phyloP scores from a whole-genome alignment of 2,329 filamentous ascomycete species.

The Aspergillus pseudotamarii region DNA sequence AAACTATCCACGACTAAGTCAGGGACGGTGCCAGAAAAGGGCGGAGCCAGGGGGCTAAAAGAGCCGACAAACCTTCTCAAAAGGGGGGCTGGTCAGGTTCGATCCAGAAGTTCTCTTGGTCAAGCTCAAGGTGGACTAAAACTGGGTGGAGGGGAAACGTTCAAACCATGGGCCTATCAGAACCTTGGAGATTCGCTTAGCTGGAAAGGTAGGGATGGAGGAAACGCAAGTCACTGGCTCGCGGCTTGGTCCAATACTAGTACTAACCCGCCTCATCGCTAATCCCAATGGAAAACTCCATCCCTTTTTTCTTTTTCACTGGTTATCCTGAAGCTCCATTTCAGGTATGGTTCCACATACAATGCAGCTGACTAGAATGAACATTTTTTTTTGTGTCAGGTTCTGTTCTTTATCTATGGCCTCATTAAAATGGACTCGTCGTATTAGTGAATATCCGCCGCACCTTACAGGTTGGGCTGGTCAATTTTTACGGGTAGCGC shows the following conservation, averaged over 20 bases:
- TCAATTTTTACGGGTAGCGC: neutral
- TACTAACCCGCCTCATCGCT: neutral
- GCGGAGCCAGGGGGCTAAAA: conserved; percentile 9
- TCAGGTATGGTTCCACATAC: neutral
- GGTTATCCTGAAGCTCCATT: neutral
- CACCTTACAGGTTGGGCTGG: neutral
- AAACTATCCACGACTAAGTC: neutral
- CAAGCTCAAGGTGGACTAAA: neutral
- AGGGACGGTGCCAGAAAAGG: conserved; percentile 1
- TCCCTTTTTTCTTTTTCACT: neutral
- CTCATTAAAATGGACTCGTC: neutral
- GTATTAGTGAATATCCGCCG: neutral
- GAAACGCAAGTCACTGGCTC: neutral
- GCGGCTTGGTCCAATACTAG: neutral
- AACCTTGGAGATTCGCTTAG: neutral
- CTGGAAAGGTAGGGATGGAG: conserved; percentile 2
- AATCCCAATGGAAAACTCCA: conserved; percentile 1
- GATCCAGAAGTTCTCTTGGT: neutral
- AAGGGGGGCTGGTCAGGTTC: conserved; percentile 6
- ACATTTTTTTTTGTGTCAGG: neutral
- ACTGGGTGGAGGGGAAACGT: neutral
- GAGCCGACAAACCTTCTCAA: conserved; percentile 5
- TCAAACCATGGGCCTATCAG: neutral
- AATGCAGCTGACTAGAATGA: neutral
- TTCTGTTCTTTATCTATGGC: neutral